These are phyloP conservation scores for Papiliotrema nemorosa DNA, from an alignment of 1,284 basidiomycete species.

Conservation along the genomic window DNA sequence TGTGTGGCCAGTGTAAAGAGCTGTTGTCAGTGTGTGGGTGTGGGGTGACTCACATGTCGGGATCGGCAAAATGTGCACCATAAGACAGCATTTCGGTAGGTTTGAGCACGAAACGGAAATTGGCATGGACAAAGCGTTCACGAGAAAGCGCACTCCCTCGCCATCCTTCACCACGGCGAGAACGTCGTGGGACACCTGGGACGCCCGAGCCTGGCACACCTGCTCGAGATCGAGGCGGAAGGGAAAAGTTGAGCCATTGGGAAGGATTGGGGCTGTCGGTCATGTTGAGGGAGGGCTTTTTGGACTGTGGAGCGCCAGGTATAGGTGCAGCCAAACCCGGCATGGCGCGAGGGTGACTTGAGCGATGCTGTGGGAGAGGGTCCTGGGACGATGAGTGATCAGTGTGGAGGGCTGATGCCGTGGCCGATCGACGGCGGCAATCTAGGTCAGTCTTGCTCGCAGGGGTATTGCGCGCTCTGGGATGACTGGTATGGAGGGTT, in stretches of 20 bases:
- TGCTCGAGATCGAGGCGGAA: constrained; percentile 67
- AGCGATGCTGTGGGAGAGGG: no score
- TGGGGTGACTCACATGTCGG: constrained; percentile 69
- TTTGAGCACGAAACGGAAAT: constrained; percentile 90
- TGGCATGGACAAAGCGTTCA: constrained; percentile 88
- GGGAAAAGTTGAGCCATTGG: constrained; percentile 67
- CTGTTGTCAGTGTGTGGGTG: constrained; percentile 50
- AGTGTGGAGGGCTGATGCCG: no score
- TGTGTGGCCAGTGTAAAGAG: constrained; percentile 93
- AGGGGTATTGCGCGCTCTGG: background rate
- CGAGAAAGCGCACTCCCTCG: constrained; percentile 65
- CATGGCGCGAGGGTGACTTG: no score
- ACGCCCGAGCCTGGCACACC: constrained; percentile 53
- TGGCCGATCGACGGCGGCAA: no score
- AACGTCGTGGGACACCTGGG: constrained; percentile 59
- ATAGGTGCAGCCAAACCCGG: constrained; percentile 8
- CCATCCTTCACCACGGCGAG: constrained; percentile 60
- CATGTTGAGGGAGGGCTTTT: constrained; percentile 31
- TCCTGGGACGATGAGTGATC: no score
- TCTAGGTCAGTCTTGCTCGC: background rate
- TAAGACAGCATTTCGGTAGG: constrained; percentile 73
- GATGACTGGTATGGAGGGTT: background rate
- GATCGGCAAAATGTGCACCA: constrained; percentile 91
- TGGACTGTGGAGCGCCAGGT: background rate
- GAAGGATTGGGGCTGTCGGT: constrained; percentile 28